phyloP scores from a whole-genome alignment of 2,329 filamentous ascomycete genomes.

The Verticillium nubilum region DNA sequence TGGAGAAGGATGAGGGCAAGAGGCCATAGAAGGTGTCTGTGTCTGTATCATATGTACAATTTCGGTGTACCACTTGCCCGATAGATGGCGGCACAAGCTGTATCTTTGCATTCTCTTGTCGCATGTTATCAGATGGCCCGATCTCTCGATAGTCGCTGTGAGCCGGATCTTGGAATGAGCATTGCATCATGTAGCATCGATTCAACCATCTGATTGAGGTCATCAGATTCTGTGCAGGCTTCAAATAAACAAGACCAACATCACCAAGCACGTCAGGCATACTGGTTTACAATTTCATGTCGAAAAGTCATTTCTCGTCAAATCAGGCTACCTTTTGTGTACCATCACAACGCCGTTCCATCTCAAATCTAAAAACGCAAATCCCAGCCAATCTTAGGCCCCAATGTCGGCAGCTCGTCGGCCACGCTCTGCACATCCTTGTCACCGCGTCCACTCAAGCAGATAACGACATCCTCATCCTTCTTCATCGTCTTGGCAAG shows the following conservation, averaged over 20 bases:
- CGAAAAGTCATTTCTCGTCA: background rate
- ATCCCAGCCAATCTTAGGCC: constrained; percentile 79
- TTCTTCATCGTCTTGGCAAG: constrained; percentile 89
- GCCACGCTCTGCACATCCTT: constrained; percentile 99
- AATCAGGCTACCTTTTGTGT: background rate
- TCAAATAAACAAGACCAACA: too few species aligned
- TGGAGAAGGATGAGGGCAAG: background rate
- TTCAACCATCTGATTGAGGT: too few species aligned
- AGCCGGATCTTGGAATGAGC: too few species aligned
- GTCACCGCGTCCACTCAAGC: constrained; percentile 86
- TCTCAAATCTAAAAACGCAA: constrained; percentile 45
- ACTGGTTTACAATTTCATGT: too few species aligned
- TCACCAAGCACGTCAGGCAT: too few species aligned
- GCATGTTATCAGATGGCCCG: background rate
- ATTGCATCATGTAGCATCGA: too few species aligned
- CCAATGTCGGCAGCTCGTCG: constrained; percentile 82
- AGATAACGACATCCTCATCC: constrained; percentile 88
- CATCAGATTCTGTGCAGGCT: too few species aligned
- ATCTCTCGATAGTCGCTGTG: background rate
- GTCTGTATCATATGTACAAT: constrained; percentile 14
- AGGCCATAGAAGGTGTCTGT: background rate
- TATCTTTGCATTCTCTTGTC: background rate
- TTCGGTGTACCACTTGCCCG: background rate
- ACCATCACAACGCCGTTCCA: background rate
- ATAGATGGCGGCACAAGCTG: background rate